A percentile compares a stretch with the other conserved stretches of the same genome.
These are phyloP conservation scores for Yarrowia sp. DNA, from an alignment of 805 yeast genomes.

Conservation along the genomic window DNA sequence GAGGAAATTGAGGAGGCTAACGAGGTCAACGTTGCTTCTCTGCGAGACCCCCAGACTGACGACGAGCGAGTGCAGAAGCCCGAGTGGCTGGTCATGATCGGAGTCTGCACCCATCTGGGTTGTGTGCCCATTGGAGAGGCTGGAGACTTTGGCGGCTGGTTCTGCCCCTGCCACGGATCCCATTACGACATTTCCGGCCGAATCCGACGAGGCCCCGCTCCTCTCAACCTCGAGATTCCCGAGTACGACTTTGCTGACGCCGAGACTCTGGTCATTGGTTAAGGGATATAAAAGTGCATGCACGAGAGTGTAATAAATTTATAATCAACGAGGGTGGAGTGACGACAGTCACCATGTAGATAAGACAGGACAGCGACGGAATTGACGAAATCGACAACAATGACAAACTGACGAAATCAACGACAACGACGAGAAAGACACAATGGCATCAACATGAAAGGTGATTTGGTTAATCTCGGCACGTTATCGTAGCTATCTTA, in stretches of 20 bases:
- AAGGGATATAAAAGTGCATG: constrained; percentile 34
- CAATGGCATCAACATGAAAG: too few relatives aligned
- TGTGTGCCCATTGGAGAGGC: constrained; percentile 99
- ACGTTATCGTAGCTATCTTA: too few relatives aligned
- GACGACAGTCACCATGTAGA: background rate
- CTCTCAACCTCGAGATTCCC: constrained; percentile 96
- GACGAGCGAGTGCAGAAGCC: constrained; percentile 93
- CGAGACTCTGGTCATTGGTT: constrained; percentile 86
- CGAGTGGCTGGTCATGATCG: constrained; percentile 98
- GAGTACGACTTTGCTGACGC: constrained; percentile 76
- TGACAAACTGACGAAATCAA: too few relatives aligned
- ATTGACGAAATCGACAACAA: too few relatives aligned
- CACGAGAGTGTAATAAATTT: constrained; percentile 20
- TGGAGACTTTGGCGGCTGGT: constrained; percentile 99
- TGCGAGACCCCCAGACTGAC: constrained; percentile 95
- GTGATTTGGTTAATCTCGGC: too few relatives aligned
- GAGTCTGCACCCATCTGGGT: constrained; percentile 99
- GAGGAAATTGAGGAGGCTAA: constrained; percentile 95
- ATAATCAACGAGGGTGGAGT: background rate
- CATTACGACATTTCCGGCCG: constrained; percentile 99
- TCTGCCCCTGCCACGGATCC: constrained; percentile 99
- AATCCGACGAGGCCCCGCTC: constrained; percentile 99
- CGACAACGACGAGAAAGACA: too few relatives aligned
- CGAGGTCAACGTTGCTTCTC: constrained; percentile 62
- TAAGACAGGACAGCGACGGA: too few relatives aligned